Base-by-base conservation (phyloP, 768 basidiomycete genomes). In the Russula sp. region DNA sequence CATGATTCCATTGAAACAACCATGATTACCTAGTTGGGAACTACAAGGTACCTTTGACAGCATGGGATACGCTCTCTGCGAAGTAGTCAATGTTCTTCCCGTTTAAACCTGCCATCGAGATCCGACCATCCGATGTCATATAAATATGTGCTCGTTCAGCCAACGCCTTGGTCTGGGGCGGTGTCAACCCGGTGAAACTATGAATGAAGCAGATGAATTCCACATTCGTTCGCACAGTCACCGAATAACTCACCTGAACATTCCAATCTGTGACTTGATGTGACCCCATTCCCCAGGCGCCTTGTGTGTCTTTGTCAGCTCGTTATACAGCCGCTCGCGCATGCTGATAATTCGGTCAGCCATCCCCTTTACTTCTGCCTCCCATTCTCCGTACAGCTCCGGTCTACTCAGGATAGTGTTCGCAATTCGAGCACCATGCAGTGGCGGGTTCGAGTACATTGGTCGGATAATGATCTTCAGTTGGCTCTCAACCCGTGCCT, bases 381-480 rank as follows among this genome's bases (percentile, higher is more conserved):
- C 87, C 94, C 97, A 99, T 72, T 95, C 85, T 44, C 79, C 69
- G 74, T 95, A 92, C 54, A 98, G 81, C 56, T 82, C 81, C 13
- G 79, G 71, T 70, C 87, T 83, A 62, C 85, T 84, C 51, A 99
- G 78, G 67, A 99, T 95, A 45, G 89, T 82, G 72, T 81, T 85
- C 63, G 91, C 94, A 70, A 97, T 87, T 52, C 88, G 83, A 44
- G 94, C 92, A 66, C 94, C 94, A 70, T 93, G 89, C 39, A 89
- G 73, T 18, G 96, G 97, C 62, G 97, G 96, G 82, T 98, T 99
- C 57, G 96, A 98, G 79, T 98, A 98, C 86, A 98, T 87, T 47
- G 94, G 94, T 13, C 97, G 87, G 68, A 97, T 87, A 65, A 98
- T 77, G 65, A 98, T 97, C 80, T 96, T 94, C 72, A 98, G 77